phyloP scores from a whole-genome alignment of 225 moss, liverwort and hornwort genomes.

The Marchantia polymorpha region DNA sequence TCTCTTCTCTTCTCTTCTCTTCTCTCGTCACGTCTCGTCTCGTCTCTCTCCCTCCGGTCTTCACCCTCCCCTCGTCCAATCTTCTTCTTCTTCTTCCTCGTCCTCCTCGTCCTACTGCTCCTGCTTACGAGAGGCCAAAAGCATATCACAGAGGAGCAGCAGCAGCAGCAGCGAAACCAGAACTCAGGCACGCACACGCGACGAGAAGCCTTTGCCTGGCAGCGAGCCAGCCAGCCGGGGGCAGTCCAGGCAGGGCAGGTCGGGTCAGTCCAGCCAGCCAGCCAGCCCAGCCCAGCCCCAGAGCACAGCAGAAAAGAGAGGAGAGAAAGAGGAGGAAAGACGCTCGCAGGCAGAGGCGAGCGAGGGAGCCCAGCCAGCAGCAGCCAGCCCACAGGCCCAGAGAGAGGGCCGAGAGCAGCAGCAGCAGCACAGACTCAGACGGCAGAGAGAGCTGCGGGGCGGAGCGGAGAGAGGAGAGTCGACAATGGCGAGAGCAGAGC shows the following conservation, averaged over 20 bases:
- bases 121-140: neutral
- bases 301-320: no score
- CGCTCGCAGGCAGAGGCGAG: neutral
- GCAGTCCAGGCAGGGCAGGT: neutral
- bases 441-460: neutral
- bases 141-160: neutral
- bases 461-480: neutral
- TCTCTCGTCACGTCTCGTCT: no score
- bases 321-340: no score
- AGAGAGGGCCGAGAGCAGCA: neutral
- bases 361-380: neutral
- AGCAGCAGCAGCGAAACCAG: conserved; percentile 1
- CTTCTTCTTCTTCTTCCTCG: conserved; percentile 4
- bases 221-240: neutral
- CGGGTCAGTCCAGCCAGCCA: neutral
- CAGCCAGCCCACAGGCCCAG: neutral
- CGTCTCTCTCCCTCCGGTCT: neutral
- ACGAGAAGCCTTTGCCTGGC: neutral
- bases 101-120: neutral
- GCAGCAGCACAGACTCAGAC: neutral
- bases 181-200: neutral
- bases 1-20: neutral
- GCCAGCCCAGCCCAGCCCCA: neutral
- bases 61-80: neutral
- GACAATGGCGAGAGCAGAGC: neutral